phyloP scores from a whole-genome alignment of 2,329 filamentous ascomycete genomes.

The Pseudogymnoascus sp. region DNA sequence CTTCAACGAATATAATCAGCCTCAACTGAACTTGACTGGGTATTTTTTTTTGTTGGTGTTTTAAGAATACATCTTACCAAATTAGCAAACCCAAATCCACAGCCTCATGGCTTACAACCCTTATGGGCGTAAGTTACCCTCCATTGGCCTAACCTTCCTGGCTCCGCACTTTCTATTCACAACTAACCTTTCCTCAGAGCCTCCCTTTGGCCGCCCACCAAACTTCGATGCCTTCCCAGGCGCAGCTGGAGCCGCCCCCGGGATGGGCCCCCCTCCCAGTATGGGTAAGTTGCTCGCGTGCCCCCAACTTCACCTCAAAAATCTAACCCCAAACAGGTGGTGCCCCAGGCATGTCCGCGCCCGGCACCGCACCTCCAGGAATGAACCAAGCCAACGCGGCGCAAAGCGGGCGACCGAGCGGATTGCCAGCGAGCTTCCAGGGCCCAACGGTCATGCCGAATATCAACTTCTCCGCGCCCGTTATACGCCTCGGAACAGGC shows the following conservation, averaged over 20 bases:
- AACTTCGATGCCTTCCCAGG: slow-evolving; percentile 65
- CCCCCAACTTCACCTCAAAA: slow-evolving; percentile 10
- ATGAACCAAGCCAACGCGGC: slow-evolving; percentile 66
- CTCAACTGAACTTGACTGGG: background rate
- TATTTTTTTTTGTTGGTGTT: background rate
- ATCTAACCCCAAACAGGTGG: slow-evolving; percentile 42
- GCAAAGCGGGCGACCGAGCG: slow-evolving; percentile 71
- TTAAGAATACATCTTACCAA: background rate
- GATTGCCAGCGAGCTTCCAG: slow-evolving; percentile 77
- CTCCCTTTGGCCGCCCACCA: slow-evolving; percentile 62
- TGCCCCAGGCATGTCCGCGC: slow-evolving; percentile 74
- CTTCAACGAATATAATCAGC: background rate
- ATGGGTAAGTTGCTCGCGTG: slow-evolving; percentile 53
- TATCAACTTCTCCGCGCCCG: slow-evolving; percentile 95
- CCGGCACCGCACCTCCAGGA: slow-evolving; percentile 72
- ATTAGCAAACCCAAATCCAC: background rate
- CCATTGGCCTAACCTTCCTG: background rate
- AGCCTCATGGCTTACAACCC: slow-evolving; percentile 28
- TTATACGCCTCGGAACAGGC: slow-evolving; percentile 83
- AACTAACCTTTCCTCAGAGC: slow-evolving; percentile 17
- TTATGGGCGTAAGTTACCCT: slow-evolving; percentile 25
- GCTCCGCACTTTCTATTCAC: background rate
- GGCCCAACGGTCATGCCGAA: slow-evolving; percentile 87
- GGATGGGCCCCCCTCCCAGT: slow-evolving; percentile 71
- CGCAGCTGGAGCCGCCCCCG: slow-evolving; percentile 46